Conservation (phyloP, 1,284 basidiomycete genomes). For the Papiliotrema flavescens region DNA sequence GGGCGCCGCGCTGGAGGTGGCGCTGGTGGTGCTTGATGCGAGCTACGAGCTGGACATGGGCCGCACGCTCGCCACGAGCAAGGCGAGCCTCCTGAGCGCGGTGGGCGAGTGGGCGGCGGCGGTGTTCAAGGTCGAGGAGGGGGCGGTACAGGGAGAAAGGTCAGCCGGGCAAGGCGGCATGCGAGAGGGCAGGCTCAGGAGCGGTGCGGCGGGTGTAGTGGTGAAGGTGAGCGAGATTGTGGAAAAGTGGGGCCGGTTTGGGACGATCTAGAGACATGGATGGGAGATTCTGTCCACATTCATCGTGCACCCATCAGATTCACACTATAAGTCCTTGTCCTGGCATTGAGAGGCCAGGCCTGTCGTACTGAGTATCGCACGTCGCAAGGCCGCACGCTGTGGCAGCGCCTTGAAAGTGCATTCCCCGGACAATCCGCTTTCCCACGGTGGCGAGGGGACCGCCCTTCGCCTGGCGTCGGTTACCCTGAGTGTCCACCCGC, state of each 20-base stretch:
- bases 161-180: slow-evolving; percentile 61
- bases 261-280: background rate
- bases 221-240: slow-evolving; percentile 74
- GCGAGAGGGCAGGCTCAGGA: slow-evolving; percentile 53
- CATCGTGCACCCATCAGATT: background rate
- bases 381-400: no score
- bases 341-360: no score
- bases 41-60: slow-evolving; percentile 73
- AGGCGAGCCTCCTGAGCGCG: slow-evolving; percentile 66
- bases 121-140: slow-evolving; percentile 63
- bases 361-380: no score
- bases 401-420: no score
- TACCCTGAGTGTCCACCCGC: no score
- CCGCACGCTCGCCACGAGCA: slow-evolving; percentile 67
- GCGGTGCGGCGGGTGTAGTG: slow-evolving; percentile 72
- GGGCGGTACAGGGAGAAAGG: slow-evolving; percentile 56
- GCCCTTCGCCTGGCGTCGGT: no score
- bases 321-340: no score
- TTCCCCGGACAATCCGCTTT: no score
- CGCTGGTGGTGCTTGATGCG: slow-evolving; percentile 70
- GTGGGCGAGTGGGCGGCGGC: slow-evolving; percentile 74
- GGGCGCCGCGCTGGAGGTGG: slow-evolving; percentile 68
- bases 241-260: slow-evolving; percentile 62
- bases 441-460: no score
- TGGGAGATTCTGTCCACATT: background rate